These are phyloP conservation scores for Xylaria grammica DNA, from an alignment of 495 filamentous ascomycete species.

Conservation along the genomic window DNA sequence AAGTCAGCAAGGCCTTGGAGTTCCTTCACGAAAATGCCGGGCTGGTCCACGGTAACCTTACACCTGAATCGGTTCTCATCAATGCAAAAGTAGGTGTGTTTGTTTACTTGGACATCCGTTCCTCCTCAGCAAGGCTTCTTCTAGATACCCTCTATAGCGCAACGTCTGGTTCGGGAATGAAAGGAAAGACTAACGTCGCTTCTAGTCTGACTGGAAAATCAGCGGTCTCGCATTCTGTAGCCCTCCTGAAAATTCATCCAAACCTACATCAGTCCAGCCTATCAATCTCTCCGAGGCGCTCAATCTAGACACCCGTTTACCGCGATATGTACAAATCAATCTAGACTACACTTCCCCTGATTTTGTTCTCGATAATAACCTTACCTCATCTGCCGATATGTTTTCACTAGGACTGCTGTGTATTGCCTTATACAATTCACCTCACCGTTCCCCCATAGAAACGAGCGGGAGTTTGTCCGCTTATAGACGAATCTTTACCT, in stretches of 20 bases:
- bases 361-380: conserved; percentile 85
- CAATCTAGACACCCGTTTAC: conserved; percentile 82
- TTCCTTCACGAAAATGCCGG: conserved; percentile 97
- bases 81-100: conserved; percentile 77
- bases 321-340: conserved; percentile 81
- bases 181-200: conserved; percentile 27
- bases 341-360: conserved; percentile 94
- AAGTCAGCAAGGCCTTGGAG: conserved; percentile 92
- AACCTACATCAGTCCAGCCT: conserved; percentile 70
- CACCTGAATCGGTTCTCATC: conserved; percentile 91
- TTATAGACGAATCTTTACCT: conserved; percentile 81
- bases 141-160: no score
- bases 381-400: conserved; percentile 81
- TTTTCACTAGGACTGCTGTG: conserved; percentile 92
- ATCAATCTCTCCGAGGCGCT: conserved; percentile 84
- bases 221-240: conserved; percentile 90
- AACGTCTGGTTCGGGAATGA: not conserved
- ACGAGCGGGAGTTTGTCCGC: conserved; percentile 75
- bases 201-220: conserved; percentile 94
- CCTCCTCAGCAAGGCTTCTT: not conserved
- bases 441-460: conserved; percentile 84
- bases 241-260: conserved; percentile 70
- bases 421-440: conserved; percentile 89
- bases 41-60: conserved; percentile 91
- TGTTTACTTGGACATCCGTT: not conserved